Evolutionary conservation across 2,329 filamentous ascomycete species (phyloP), one percentile per base, ranked within the genome.

Genomic region (Emergomyces orientalis): DNA sequence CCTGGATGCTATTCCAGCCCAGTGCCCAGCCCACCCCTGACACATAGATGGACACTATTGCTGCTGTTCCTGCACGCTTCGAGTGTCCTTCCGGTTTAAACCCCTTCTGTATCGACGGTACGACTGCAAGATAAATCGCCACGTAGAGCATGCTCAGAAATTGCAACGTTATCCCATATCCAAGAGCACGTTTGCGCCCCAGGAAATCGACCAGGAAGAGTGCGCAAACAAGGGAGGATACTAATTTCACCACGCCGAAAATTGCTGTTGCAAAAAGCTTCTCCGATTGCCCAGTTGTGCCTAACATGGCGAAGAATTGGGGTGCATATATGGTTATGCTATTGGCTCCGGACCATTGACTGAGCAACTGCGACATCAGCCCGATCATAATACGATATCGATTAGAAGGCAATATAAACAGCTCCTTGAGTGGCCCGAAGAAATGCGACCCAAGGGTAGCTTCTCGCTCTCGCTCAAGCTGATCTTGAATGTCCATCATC

Each of bases 131-230:
- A 73, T 81, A 83, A 55, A 82, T 77, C 19, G 80, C 80, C 72
- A 82, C 79, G 70, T 83, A 84, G 2, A 82, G 71, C 78, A 84
- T 82, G n/a, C 78, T 71, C 13, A 82, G n/a, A 0, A 77, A 70
- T 63, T 82, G 80, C 8, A 79, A 71, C 47, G 67, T 72, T 45
- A 82, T 81, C 9, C 81, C 81, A n/a, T 75, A 74, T 51, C 76
- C 73, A 7, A 83, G 74, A 0, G 80, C 74, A 17, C 80, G 74
- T 75, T 90, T 90, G 60, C 89, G 84, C 0, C 88, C 88, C 64
- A 91, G 83, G 62, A 86, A 84, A 68, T 91, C 89, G 67, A 91
- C 87, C 2, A 91, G 81, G 79, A 91, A 88, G 60, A 91, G 79
- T 0, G 88, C 88, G 72, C 88, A 91, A 37, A 84, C 68, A 22